A percentile compares a stretch with the other conserved stretches of the same genome.
Evolutionary conservation across 805 yeast species (phyloP).

Genomic region (Candida manassasensis): DNA sequence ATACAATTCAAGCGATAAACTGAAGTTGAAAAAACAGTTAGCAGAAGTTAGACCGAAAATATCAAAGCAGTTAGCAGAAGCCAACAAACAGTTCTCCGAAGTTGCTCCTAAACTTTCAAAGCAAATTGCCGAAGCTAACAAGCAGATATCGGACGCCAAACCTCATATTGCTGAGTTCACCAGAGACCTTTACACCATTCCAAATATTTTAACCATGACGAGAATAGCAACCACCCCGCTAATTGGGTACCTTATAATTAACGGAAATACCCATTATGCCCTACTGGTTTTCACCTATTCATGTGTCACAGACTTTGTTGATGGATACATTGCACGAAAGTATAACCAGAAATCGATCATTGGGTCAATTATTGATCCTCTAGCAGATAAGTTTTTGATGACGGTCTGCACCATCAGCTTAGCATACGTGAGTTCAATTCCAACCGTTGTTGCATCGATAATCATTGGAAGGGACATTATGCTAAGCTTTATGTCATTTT

Average conservation of each 20-base stretch:
- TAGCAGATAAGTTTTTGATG: slow-evolving; percentile 93
- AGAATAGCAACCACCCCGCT: slow-evolving; percentile 80
- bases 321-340: slow-evolving; percentile 85
- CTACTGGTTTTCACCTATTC: slow-evolving; percentile 75
- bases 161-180: slow-evolving; percentile 4
- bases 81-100: slow-evolving; percentile 4
- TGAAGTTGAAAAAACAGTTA: not conserved
- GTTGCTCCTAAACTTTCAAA: slow-evolving; percentile 2
- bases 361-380: slow-evolving; percentile 90
- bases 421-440: slow-evolving; percentile 65
- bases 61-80: not conserved
- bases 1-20: too few relatives aligned
- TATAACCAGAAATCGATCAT: slow-evolving; percentile 73
- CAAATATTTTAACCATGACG: slow-evolving; percentile 78
- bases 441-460: slow-evolving; percentile 54
- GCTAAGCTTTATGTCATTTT: slow-evolving; percentile 67
- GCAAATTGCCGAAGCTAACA: slow-evolving; percentile 3
- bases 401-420: slow-evolving; percentile 76
- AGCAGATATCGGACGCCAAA: slow-evolving; percentile 2
- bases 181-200: slow-evolving; percentile 57
- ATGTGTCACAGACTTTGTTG: slow-evolving; percentile 85
- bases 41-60: not conserved
- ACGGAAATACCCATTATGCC: slow-evolving; percentile 61
- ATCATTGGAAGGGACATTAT: slow-evolving; percentile 82
- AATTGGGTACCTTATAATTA: slow-evolving; percentile 72